These are phyloP conservation scores for Phylloporus rhodoxanthus DNA, from an alignment of 768 basidiomycete species.

Conservation along the genomic window DNA sequence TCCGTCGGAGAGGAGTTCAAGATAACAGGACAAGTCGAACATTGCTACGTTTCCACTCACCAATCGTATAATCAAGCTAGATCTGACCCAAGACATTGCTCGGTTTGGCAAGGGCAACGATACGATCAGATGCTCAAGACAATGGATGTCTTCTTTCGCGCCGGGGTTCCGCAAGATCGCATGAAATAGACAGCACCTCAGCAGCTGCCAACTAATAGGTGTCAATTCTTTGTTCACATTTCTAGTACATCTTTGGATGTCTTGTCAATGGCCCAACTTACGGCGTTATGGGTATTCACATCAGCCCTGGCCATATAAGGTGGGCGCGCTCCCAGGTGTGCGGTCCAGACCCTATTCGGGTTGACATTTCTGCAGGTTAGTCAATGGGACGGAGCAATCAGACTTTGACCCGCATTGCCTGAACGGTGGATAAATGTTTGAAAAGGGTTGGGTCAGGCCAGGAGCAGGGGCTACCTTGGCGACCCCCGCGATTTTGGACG, in stretches of 20 bases:
- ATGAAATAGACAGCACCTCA: slow-evolving; percentile 1
- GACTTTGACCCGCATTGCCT: neutral
- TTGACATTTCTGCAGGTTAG: neutral
- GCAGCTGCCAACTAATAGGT: slow-evolving; percentile 7
- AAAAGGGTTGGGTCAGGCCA: slow-evolving; percentile 10
- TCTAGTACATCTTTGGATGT: slow-evolving; percentile 1
- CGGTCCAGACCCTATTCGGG: neutral
- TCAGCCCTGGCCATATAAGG: slow-evolving; percentile 4
- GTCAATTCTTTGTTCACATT: slow-evolving; percentile 8
- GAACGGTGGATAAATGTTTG: neutral
- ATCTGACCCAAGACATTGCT: slow-evolving; percentile 1
- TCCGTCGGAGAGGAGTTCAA: too few species aligned
- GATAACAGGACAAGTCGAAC: neutral
- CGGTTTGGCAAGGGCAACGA: slow-evolving; percentile 4
- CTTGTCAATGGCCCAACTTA: slow-evolving; percentile 7
- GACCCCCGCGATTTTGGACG: neutral
- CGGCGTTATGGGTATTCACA: slow-evolving; percentile 8
- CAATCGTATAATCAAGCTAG: slow-evolving; percentile 3
- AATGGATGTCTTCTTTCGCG: neutral
- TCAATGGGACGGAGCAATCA: neutral
- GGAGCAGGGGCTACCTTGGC: slow-evolving; percentile 9
- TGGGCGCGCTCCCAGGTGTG: slow-evolving; percentile 10
- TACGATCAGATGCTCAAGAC: slow-evolving; percentile 5
- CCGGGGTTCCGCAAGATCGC: slow-evolving; percentile 6
- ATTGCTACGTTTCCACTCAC: slow-evolving; percentile 4